Evolutionary conservation across 371 early-diverging fungal species (phyloP).

Genomic region (Apophysomyces trapeziformis): DNA sequence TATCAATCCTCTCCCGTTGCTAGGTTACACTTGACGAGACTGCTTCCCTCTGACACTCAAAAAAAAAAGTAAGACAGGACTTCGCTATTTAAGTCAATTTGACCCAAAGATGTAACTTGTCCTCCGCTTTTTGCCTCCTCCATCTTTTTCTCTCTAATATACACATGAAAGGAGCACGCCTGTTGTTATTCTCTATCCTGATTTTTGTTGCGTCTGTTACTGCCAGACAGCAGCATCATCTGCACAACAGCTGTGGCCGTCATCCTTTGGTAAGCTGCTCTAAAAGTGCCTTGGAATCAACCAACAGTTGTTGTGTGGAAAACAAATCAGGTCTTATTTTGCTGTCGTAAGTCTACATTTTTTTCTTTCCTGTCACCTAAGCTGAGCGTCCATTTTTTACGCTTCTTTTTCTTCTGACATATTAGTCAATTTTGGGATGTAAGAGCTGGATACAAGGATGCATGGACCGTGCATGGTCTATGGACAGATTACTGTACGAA

Average conservation of each 20-base stretch:
- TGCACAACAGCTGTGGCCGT: not conserved
- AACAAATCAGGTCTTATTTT: slow-evolving; percentile 20
- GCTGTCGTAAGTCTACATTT: slow-evolving; percentile 7
- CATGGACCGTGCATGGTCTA: slow-evolving; percentile 17
- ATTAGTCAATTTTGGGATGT: slow-evolving; percentile 21
- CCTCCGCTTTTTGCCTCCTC: not conserved
- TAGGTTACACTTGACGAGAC: not conserved
- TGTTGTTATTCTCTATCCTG: not conserved
- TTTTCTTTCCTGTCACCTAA: not conserved
- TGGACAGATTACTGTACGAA: slow-evolving; percentile 16
- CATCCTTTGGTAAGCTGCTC: slow-evolving; percentile 13
- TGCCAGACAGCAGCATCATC: not conserved
- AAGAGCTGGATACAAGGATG: slow-evolving; percentile 17
- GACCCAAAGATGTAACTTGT: not conserved
- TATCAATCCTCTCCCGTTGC: not conserved
- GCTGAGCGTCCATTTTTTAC: not conserved
- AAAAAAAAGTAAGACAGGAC: not conserved
- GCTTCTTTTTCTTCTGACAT: not conserved
- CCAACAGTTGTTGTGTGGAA: slow-evolving; percentile 25
- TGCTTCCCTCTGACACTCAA: not conserved
- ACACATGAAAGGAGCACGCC: not conserved
- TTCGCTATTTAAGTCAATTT: too few relatives aligned
- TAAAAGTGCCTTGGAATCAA: slow-evolving; percentile 6
- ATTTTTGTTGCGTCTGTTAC: not conserved
- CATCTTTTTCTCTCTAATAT: not conserved